These are phyloP conservation scores for Gossypium raimondii DNA, from an alignment of 345 rosid genomes.

Conservation along the genomic window DNA sequence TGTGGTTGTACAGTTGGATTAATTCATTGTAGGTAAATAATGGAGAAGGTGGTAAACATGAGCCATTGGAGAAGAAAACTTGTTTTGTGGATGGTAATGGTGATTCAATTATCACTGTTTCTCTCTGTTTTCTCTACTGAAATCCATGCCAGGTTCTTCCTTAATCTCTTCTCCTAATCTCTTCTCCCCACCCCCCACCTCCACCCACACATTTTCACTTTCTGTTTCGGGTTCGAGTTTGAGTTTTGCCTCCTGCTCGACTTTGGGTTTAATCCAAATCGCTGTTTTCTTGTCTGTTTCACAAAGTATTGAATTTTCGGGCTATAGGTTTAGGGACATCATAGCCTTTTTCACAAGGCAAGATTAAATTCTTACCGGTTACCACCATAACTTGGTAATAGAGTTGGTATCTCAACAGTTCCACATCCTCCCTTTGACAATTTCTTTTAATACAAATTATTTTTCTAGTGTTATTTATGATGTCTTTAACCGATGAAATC, in stretches of 20 bases:
- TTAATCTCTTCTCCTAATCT: background rate
- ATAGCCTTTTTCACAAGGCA: background rate
- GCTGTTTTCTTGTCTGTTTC: too few species aligned
- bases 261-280: too few species aligned
- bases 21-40: background rate
- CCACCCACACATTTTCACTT: too few species aligned
- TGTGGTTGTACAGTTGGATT: background rate
- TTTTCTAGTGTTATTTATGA: too few species aligned
- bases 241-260: too few species aligned
- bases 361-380: background rate
- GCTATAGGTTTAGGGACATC: background rate
- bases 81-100: background rate
- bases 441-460: too few species aligned
- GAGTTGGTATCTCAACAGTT: background rate
- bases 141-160: slow-evolving; percentile 29
- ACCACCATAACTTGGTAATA: background rate
- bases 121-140: background rate
- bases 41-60: slow-evolving; percentile 17
- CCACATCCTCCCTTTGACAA: background rate
- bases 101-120: slow-evolving; percentile 7
- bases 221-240: too few species aligned
- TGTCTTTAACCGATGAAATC: too few species aligned
- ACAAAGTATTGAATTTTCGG: background rate
- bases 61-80: background rate
- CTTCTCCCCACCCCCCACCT: too few species aligned